Percentiles rank a stretch among this genome's conserved stretches.
phyloP scores from a whole-genome alignment of 371 early-diverging fungal species.

The Mortierella sp. region DNA sequence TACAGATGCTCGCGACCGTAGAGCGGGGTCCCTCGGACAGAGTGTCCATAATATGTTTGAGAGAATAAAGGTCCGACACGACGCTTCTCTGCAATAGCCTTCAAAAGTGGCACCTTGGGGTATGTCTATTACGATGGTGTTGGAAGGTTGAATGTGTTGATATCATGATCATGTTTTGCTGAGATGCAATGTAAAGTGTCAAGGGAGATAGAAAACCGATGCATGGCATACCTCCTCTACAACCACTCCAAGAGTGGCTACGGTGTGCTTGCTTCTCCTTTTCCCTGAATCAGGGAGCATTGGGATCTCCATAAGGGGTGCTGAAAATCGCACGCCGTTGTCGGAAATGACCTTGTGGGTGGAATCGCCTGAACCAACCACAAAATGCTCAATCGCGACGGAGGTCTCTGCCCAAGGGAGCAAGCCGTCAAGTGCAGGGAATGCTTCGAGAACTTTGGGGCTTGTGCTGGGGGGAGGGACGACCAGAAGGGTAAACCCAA shows the following conservation, averaged over 20 bases:
- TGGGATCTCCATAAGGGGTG: slow-evolving; percentile 33
- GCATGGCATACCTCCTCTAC: slow-evolving; percentile 39
- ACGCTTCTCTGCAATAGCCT: slow-evolving; percentile 22
- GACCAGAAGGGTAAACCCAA: slow-evolving; percentile 51
- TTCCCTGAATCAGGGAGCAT: slow-evolving; percentile 20
- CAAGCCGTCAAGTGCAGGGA: slow-evolving; percentile 44
- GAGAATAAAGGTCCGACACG: slow-evolving; percentile 44
- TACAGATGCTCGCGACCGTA: slow-evolving; percentile 52
- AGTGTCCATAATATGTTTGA: slow-evolving; percentile 49
- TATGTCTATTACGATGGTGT: slow-evolving; percentile 11
- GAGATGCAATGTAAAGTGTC: not conserved
- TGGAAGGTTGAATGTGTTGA: not conserved
- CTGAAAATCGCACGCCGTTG: slow-evolving; percentile 15
- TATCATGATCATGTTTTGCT: not conserved
- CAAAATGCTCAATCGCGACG: slow-evolving; percentile 51
- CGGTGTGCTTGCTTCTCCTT: slow-evolving; percentile 48
- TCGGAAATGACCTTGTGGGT: not conserved
- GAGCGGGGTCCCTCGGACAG: slow-evolving; percentile 40
- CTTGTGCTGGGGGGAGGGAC: slow-evolving; percentile 33
- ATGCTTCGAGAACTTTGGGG: slow-evolving; percentile 27
- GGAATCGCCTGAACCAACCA: not conserved
- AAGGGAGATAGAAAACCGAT: not conserved
- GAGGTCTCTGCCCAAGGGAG: slow-evolving; percentile 56
- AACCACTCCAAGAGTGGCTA: slow-evolving; percentile 32
- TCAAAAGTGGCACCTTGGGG: slow-evolving; percentile 28